Evolutionary conservation across 139 green algal genomes (phyloP), one percentile per base, ranked within the genome.

Genomic region (Tetratostichococcus sp.): DNA sequence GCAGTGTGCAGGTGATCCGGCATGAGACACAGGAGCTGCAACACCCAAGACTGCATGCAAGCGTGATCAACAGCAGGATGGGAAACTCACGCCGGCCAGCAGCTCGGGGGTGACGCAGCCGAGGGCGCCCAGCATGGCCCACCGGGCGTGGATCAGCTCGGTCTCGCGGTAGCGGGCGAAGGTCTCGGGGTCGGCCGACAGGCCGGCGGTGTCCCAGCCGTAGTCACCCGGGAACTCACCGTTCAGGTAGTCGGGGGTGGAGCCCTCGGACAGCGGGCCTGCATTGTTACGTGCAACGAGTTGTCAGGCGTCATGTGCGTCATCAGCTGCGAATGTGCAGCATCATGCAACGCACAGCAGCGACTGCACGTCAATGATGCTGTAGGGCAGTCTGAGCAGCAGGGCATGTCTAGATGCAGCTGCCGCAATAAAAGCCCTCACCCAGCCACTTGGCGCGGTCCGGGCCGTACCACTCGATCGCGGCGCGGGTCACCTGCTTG

Each of bases 111-210:
- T 69, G 30, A 82, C 30, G 58, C 67, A 76, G 65, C 77, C 77
- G 57, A 97, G 83, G 57, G 93, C 88, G 77, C 93, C 91, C 39
- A 96, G 84, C 88, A 95, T 92, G 73, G 89, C 91, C 91, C 91
- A 96, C 70, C 91, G 84, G 58, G 91, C 88, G 86, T 97, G 91
- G 86, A 97, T 95, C 71, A 95, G 77, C 86, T 96, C 88, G 33
- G 83, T 71, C 81, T 91, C 84, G n/a, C 86, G 80, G 86, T 89
- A 86, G 72, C 80, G 85, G 69, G 89, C 82, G 82, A 97, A 97
- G 82, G 91, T 97, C 87, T 96, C 86, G 71, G 94, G 94, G 86
- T 98, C 94, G 66, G 94, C 91, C 26, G 94, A 98, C 79, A 98
- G 91, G 74, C 94, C 94, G 73, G 91, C 93, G 68, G 94, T 97